phyloP scores from a whole-genome alignment of 208 protist genomes.

The Trypanosoma avium region DNA sequence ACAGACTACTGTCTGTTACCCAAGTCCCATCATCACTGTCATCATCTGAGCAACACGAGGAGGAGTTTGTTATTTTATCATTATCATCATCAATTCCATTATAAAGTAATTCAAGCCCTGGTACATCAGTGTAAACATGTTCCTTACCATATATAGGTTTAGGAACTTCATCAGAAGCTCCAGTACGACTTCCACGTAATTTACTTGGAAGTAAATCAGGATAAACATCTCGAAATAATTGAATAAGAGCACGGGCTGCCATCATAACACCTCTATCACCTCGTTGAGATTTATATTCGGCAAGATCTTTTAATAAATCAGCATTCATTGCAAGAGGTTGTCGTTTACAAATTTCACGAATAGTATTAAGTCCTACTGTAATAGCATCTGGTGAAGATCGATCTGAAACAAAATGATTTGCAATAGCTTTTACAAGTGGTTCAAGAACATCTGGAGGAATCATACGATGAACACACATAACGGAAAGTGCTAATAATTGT shows the following conservation, averaged over 20 bases:
- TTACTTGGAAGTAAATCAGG: slow-evolving; percentile 95
- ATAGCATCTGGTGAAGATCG: slow-evolving; percentile 92
- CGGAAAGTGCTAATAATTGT: slow-evolving; percentile 92
- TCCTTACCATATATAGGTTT: slow-evolving; percentile 68
- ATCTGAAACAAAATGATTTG: slow-evolving; percentile 97
- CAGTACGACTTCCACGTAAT: slow-evolving; percentile 78
- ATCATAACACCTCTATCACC: slow-evolving; percentile 96
- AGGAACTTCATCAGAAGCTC: slow-evolving; percentile 19
- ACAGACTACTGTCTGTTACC: slow-evolving; percentile 71
- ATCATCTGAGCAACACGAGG: slow-evolving; percentile 2
- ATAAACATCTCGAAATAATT: slow-evolving; percentile 94
- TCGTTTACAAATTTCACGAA: slow-evolving; percentile 95
- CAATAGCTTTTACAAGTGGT: slow-evolving; percentile 93
- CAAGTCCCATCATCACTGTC: slow-evolving; percentile 49
- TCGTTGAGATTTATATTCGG: slow-evolving; percentile 91
- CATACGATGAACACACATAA: slow-evolving; percentile 95
- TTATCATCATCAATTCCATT: slow-evolving; percentile 31
- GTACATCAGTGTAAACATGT: slow-evolving; percentile 82
- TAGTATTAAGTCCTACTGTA: slow-evolving; percentile 96
- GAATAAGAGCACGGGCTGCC: slow-evolving; percentile 94
- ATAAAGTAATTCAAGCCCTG: slow-evolving; percentile 86
- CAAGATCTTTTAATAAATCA: slow-evolving; percentile 93
- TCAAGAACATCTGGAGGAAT: slow-evolving; percentile 93
- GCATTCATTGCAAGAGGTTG: slow-evolving; percentile 95
- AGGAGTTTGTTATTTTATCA: slow-evolving; percentile 5